Evolutionary conservation across 257 asterid genomes (phyloP), one percentile per base, ranked within the genome.

Genomic region (Primulina tabacum): DNA sequence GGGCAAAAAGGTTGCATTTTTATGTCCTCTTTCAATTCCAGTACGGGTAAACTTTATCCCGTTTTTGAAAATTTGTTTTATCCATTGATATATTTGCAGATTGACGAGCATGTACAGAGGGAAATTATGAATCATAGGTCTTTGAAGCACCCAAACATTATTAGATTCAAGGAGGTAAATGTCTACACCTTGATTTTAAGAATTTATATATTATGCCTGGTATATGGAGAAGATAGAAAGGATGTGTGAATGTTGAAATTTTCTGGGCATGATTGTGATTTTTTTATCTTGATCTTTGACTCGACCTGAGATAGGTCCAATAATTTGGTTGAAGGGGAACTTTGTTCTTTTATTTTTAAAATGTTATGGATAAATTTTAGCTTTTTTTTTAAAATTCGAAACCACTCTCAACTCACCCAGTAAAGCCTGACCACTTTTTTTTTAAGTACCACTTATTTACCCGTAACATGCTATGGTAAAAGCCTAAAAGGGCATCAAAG

Each of bases 71-170:
- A 20, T 68, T 59, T 55, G 17, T 8, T 73, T 56, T 9, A 7
- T 34, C n/a, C 20, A 4, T 40, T 56, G 32, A 2, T 59, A 7
- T 71, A 28, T 55, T 7, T 65, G 82, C 78, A 83, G 88, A 83
- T 83, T 76, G 88, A 83, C 74, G 88, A 83, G 71, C 83, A 83
- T 78, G 88, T 83, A 21, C 88, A 83, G 30, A 83, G 86, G 79
- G 88, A 83, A 71, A 83, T 83, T 58, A 78, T 83, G 84, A 83
- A 83, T 71, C 88, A 83, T 62, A 83, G 84, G 68, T 81, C 86
- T 21, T 81, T 83, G 61, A 78, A 75, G 58, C 88, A 83, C 11
- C 86, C 85, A 6, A 83, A 83, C 57, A 83, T 83, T 63, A 76
- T 83, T 52, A 79, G 82, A 74, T 83, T 78, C 68, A 81, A 83